phyloP scores from a whole-genome alignment of 495 filamentous ascomycete genomes.

The Talaromyces stipitatus region DNA sequence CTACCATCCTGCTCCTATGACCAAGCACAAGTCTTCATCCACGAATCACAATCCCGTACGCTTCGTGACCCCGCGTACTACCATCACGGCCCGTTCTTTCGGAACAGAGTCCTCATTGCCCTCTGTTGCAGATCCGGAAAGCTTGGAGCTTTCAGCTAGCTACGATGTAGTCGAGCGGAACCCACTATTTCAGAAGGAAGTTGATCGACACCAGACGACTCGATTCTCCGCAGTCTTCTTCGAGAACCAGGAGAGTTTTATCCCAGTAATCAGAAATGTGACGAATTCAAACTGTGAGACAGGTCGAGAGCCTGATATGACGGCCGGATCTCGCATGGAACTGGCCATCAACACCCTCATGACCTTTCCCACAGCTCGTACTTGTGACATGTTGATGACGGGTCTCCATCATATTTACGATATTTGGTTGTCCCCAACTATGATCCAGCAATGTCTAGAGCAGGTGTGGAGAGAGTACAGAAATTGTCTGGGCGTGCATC shows the following conservation, averaged over 20 bases:
- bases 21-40: not conserved
- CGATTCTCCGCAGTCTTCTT: not conserved
- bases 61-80: not conserved
- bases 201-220: not conserved
- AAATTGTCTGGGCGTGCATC: not conserved
- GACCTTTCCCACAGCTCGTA: not conserved
- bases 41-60: not conserved
- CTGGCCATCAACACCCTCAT: not conserved
- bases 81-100: not conserved
- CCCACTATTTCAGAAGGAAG: not conserved
- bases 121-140: not conserved
- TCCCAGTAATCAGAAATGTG: not conserved
- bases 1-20: conserved; percentile 29
- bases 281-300: not conserved
- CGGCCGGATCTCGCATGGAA: not conserved
- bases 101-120: not conserved
- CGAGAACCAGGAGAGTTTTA: not conserved
- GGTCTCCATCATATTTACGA: not conserved
- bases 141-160: not conserved
- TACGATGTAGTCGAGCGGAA: not conserved
- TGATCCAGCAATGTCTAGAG: not conserved
- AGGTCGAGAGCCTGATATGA: not conserved
- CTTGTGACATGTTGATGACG: not conserved
- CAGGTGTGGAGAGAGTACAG: not conserved
- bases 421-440: not conserved